Base-by-base conservation (phyloP, 257 asterid species). In the Osmanthus fragrans region DNA sequence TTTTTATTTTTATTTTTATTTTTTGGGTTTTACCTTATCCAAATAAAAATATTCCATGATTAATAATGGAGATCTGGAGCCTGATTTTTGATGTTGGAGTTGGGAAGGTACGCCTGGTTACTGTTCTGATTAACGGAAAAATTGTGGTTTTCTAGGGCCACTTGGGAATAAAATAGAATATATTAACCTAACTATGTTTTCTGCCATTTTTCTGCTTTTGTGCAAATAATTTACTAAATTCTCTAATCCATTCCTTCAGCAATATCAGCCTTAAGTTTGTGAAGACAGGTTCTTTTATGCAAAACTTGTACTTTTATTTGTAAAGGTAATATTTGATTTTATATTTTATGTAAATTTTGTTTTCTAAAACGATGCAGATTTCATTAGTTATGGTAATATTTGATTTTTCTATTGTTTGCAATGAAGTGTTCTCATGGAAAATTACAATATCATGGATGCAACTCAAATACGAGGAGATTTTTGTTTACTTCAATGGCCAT, bases 21-120 rank as follows among this genome's bases (percentile, higher is more conserved):
- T 18, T 29, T 21, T 27, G 9, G 37, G 36, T 36, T 58, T 36
- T 19, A 11, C 21, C 60, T 45, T 72, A 5, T 51, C 27, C 64
- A 68, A 47, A 45, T 68, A 45, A 76, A 40, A n/a, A 33, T 34
- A n/a, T 49, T 5, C 12, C 11, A 23, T 25, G 36, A 47, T 34
- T 12, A 37, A n/a, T 12, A 37, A 54, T 49, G 27, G 79, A 23
- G 33, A 21, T 33, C 6, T 37, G 70, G 25, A 40, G 82, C 85
- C 85, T 77, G 79, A 49, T 81, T 84, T 80, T 79, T 84, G 69
- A 82, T 80, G 74, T 8, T 73, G 68, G 76, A 73, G 81, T 70
- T 67, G 34, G 72, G 70, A 13, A 83, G 82, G 85, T 83, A 83
- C 82, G 42, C 51, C 76, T 66, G 69, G 23, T 78, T 74, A 47